A percentile compares a stretch with the other conserved stretches of the same genome.
Conservation (phyloP, 257 asterid species). For the Solanum habrochaites region DNA sequence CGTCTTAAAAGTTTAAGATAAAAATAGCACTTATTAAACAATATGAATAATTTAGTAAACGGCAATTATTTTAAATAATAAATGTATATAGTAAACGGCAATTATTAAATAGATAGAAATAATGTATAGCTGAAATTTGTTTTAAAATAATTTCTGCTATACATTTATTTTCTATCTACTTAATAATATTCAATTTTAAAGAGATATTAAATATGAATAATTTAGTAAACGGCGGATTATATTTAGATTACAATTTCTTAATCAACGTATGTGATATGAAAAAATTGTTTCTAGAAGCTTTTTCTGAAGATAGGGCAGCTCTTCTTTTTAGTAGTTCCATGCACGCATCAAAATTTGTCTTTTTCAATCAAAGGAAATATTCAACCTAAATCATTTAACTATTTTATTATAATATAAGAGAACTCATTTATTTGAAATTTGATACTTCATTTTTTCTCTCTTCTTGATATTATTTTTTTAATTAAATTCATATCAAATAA, state of each 20-base stretch:
- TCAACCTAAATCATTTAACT: not conserved
- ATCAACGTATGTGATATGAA: not conserved
- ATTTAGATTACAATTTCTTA: not conserved
- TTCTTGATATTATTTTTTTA: not conserved
- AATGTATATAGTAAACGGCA: no score
- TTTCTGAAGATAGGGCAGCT: not conserved
- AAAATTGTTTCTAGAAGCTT: not conserved
- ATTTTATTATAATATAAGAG: not conserved
- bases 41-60: no score
- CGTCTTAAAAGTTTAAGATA: accelerated
- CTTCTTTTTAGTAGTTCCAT: not conserved
- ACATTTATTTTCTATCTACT: not conserved
- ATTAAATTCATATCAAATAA: not conserved
- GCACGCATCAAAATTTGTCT: not conserved
- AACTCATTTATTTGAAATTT: not conserved
- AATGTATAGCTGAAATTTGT: no score
- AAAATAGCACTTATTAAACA: not conserved
- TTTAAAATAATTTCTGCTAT: not conserved
- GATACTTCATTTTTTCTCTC: not conserved
- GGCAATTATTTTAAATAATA: no score
- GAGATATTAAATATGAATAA: not conserved
- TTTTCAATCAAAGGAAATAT: not conserved
- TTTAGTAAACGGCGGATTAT: not conserved
- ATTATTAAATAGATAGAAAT: no score
- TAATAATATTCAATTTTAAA: no score